Base-by-base conservation (phyloP, 371 early-diverging fungal genomes). In the Syncephalastrum racemosum region DNA sequence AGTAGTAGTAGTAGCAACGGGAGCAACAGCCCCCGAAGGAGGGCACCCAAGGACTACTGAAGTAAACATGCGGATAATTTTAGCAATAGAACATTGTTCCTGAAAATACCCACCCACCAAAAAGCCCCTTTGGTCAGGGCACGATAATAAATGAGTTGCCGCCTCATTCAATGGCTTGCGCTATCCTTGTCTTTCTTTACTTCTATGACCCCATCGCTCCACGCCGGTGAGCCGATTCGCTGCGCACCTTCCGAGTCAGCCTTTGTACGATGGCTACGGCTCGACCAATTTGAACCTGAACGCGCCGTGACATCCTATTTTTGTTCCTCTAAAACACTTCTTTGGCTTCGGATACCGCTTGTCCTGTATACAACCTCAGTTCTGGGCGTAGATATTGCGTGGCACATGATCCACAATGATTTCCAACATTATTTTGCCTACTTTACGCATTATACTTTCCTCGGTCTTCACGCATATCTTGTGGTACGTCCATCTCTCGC, bases 261-360 rank as follows among this genome's bases (percentile, higher is more conserved):
- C 2, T n/a, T 78, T 8, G 45, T 78, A 36, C 62, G 73, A 25
- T 78, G 79, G 79, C 67, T 79, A 56, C 62, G 68, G 2, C 59
- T 84, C 46, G 78, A 81, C 60, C 67, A 66, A 41, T 80, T 84
- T 42, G 75, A 71, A 4, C 79, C 85, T 12, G 81, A 81, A 56
- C 56, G 66, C 50, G 76, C 80, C 19, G 80, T 82, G 5, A 81
- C 81, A 6, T 82, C 85, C 1, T 60, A 81, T 48, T 71, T 75
- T 64, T 72, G 82, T 18, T 72, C 77, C 6, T 61, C 78, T 1
- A 60, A 68, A 25, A 63, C 64, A 1, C 63, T 84, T 43, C 66
- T 80, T 12, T 25, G 63, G 31, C 66, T 82, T 50, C 79, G 83
- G n/a, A 64, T 70, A 1, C 25, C 70, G 4, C 20, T 67, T 7